Base-by-base conservation (phyloP, 768 basidiomycete genomes). In the Psilocybe cyanescens region DNA sequence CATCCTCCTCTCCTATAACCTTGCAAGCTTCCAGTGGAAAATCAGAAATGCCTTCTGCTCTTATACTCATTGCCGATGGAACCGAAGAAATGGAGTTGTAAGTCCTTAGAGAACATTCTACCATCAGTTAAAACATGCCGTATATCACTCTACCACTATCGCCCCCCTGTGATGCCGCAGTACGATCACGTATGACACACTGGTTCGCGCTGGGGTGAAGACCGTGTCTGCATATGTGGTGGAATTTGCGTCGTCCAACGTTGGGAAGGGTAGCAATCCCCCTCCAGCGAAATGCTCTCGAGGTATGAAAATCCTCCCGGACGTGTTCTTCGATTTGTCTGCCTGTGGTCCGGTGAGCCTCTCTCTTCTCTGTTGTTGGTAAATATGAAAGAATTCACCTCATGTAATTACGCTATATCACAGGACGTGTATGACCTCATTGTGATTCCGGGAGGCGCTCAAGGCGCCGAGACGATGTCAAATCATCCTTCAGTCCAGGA, bases 1-100 rank as follows among this genome's bases (percentile, higher is more conserved):
- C 24, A 24, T 24, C 24, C 2, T 24, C 24, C 24, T 24, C 24
- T 24, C 2, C 24, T 24, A 24, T 24, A 24, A 24, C 24, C 2
- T 24, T 24, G 24, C 24, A 24, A 24, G 24, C 24, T 24, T 24
- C 24, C 24, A 2, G 24, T 24, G 0, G 24, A 24, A 24, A 24
- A 24, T 24, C 24, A 24, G 33, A 49, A 60, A 79, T 81, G 79
- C 77, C 82, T 8, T 84, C 86, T 39, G 92, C 89, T 5, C 77
- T 92, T 19, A 80, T 94, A 50, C 77, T 94, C 24, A 83, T 94
- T 29, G 89, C 92, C 16, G 83, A 93, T 69, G 92, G 92, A 11
- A 93, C 92, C 1, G 92, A 94, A 71, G 92, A 94, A 75, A 93
- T 92, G 87, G 92, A 93, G 74, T 94, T 93, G 92, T 91, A 68